These are phyloP conservation scores for Sporormia fimetaria DNA, from an alignment of 495 filamentous ascomycete species.

Conservation along the genomic window DNA sequence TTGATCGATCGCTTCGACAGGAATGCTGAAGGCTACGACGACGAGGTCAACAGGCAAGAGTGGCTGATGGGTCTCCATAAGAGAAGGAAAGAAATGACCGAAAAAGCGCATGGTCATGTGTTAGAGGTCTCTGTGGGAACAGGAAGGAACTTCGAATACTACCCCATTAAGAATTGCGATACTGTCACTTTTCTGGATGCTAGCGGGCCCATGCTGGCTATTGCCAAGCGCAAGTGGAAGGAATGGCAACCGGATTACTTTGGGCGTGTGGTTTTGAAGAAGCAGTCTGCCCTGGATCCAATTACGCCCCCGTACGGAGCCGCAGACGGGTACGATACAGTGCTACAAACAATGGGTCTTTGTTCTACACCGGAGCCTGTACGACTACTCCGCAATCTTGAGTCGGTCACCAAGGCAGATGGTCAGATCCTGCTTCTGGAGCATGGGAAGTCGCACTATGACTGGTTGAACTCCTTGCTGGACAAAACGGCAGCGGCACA, in stretches of 20 bases:
- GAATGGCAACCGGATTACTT: constrained; percentile 38
- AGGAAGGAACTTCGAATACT: constrained; percentile 75
- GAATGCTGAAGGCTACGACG: constrained; percentile 29
- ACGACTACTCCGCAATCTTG: constrained; percentile 51
- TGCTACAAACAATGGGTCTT: constrained; percentile 86
- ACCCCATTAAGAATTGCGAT: constrained; percentile 37
- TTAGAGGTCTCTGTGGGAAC: constrained; percentile 85
- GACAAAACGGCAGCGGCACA: constrained; percentile 68
- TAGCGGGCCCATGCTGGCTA: constrained; percentile 52
- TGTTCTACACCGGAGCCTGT: constrained; percentile 75
- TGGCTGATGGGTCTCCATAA: constrained; percentile 23
- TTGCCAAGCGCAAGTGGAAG: constrained; percentile 48
- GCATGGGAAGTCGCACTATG: constrained; percentile 71
- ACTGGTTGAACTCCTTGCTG: constrained; percentile 65
- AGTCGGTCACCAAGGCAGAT: constrained; percentile 38
- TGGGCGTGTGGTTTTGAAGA: constrained; percentile 36
- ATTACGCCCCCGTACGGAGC: constrained; percentile 25
- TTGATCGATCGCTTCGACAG: constrained; percentile 30
- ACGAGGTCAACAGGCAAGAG: constrained; percentile 29
- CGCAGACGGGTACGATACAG: constrained; percentile 55
- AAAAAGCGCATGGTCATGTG: constrained; percentile 57
- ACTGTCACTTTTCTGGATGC: constrained; percentile 54
- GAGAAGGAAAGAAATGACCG: constrained; percentile 10
- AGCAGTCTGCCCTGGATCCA: constrained; percentile 31
- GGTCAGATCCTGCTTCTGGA: constrained; percentile 76